Evolutionary conservation across 176 grass and related monocot species (phyloP).

Genomic region (Tillandsia fasciculata): DNA sequence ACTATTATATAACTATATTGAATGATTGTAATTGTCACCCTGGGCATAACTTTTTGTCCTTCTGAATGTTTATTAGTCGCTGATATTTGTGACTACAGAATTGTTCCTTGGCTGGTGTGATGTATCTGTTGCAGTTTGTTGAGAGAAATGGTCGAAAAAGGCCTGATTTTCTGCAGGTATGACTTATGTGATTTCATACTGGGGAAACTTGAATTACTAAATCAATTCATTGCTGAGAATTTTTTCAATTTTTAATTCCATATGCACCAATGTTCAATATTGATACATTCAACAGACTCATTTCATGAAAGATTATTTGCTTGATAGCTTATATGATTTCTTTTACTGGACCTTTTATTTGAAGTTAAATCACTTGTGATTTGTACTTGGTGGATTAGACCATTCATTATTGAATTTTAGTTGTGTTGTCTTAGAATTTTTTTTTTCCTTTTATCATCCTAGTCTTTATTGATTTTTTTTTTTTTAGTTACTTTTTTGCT

Average conservation of each 20-base stretch:
- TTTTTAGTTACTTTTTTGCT: no score
- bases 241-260: neutral
- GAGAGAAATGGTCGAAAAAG: conserved; percentile 84
- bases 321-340: no score
- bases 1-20: no score
- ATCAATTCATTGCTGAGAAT: neutral
- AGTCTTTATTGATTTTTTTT: no score
- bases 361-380: no score
- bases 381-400: no score
- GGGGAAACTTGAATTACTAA: neutral
- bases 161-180: conserved; percentile 45
- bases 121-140: conserved; percentile 96
- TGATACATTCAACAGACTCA: neutral
- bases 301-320: no score
- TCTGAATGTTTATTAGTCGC: neutral
- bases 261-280: neutral
- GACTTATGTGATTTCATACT: neutral
- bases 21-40: no score
- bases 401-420: no score
- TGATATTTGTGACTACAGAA: conserved; percentile 48
- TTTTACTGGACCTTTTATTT: no score
- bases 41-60: neutral
- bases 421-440: no score
- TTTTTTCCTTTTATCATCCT: no score
- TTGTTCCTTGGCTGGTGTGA: conserved; percentile 80